phyloP scores from a whole-genome alignment of 2,329 filamentous ascomycete species.

The Purpureocillium lavendulum region DNA sequence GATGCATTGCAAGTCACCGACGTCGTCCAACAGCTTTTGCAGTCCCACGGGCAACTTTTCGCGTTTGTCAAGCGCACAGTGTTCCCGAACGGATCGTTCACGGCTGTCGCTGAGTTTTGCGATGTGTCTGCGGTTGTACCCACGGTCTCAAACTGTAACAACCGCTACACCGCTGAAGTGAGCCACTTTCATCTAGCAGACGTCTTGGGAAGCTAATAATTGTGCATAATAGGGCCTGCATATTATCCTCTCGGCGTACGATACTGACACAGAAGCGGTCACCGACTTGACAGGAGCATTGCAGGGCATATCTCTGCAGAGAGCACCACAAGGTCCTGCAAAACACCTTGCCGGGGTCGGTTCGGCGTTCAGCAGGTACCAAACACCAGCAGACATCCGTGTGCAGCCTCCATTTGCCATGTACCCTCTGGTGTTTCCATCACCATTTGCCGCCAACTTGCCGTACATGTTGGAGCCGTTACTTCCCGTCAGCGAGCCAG shows the following conservation, averaged over 20 bases:
- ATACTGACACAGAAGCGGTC: slow-evolving; percentile 1
- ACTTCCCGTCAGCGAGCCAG: slow-evolving; percentile 7
- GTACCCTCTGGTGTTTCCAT: slow-evolving; percentile 24
- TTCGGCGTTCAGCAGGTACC: slow-evolving; percentile 3
- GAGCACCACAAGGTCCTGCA: slow-evolving; percentile 3
- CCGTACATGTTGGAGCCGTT: slow-evolving; percentile 20
- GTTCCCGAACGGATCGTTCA: slow-evolving; percentile 33
- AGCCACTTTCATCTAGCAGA: slow-evolving; percentile 1
- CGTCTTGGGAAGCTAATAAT: background rate
- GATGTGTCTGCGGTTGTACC: slow-evolving; percentile 35
- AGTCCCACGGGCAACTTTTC: slow-evolving; percentile 41
- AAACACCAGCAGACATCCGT: slow-evolving; percentile 9
- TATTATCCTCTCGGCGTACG: slow-evolving; percentile 13
- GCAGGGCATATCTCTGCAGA: slow-evolving; percentile 11
- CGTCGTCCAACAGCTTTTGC: slow-evolving; percentile 25
- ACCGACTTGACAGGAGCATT: slow-evolving; percentile 9
- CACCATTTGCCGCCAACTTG: slow-evolving; percentile 17
- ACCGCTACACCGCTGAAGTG: slow-evolving; percentile 16
- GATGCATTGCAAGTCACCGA: slow-evolving; percentile 27
- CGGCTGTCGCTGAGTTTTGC: slow-evolving; percentile 44
- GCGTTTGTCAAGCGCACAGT: slow-evolving; percentile 36
- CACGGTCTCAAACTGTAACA: slow-evolving; percentile 28
- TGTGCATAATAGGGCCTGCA: slow-evolving; percentile 11
- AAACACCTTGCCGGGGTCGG: slow-evolving; percentile 4
- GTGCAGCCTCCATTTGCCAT: slow-evolving; percentile 17